A percentile compares a stretch with the other conserved stretches of the same genome.
phyloP scores from a whole-genome alignment of 345 rosid genomes.

The Linum trigynum region DNA sequence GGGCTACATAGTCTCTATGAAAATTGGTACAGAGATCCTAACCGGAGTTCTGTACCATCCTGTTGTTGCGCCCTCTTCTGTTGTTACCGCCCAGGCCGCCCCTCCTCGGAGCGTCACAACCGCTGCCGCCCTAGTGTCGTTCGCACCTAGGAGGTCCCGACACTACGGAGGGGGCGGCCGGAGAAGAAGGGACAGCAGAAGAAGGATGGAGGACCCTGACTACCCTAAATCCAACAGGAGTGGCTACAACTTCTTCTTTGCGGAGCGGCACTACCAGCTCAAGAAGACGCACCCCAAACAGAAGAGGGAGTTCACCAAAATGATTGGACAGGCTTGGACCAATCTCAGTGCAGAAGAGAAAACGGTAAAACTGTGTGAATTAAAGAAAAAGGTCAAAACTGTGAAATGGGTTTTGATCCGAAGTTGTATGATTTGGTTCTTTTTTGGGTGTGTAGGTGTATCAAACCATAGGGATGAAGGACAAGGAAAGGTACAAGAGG shows the following conservation, averaged over 20 bases:
- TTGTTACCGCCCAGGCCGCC: slow-evolving; percentile 21
- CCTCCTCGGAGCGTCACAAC: neutral
- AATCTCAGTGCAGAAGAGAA: slow-evolving; percentile 69
- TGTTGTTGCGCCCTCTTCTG: too few species aligned
- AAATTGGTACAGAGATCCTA: slow-evolving; percentile 67
- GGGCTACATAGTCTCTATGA: slow-evolving; percentile 71
- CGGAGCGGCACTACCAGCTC: slow-evolving; percentile 78
- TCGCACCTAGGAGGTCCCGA: slow-evolving; percentile 5
- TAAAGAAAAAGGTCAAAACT: too few species aligned
- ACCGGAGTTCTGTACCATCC: slow-evolving; percentile 70
- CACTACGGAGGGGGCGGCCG: slow-evolving; percentile 13
- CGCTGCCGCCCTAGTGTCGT: slow-evolving; percentile 31
- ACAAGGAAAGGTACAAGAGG: slow-evolving; percentile 80
- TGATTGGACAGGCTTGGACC: slow-evolving; percentile 90
- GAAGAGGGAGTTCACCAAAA: slow-evolving; percentile 84
- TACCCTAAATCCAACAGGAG: slow-evolving; percentile 91
- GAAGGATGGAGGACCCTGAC: slow-evolving; percentile 60
- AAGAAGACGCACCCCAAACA: slow-evolving; percentile 68
- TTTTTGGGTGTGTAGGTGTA: slow-evolving; percentile 45
- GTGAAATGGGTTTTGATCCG: neutral
- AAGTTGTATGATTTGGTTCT: too few species aligned
- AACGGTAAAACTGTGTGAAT: slow-evolving; percentile 30
- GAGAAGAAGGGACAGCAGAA: slow-evolving; percentile 44
- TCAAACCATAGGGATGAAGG: slow-evolving; percentile 77
- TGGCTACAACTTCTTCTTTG: slow-evolving; percentile 92